These are phyloP conservation scores for Neurospora sp. DNA, from an alignment of 495 filamentous ascomycete species.

Conservation along the genomic window DNA sequence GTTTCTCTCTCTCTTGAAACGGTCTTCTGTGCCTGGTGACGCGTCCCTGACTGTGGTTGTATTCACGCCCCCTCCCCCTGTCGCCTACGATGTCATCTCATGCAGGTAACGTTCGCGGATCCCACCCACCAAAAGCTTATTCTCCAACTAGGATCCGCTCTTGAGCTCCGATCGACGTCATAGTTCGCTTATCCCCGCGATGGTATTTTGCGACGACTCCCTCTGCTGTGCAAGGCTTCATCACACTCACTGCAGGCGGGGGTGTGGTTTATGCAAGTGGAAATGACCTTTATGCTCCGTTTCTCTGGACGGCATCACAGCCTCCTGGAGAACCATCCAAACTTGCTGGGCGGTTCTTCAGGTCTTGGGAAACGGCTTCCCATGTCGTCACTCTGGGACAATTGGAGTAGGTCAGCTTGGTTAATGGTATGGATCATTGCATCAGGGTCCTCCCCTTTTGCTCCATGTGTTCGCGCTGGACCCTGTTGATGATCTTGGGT, in stretches of 20 bases:
- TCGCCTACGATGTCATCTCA: slow-evolving; percentile 8
- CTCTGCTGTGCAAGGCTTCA: neutral
- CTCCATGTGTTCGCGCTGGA: neutral
- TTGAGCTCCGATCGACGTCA: slow-evolving; percentile 13
- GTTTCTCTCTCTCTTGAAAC: neutral
- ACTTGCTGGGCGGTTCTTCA: neutral
- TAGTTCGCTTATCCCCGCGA: neutral
- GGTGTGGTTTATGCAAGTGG: neutral
- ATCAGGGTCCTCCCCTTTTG: neutral
- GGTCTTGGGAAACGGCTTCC: neutral
- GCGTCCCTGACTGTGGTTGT: neutral
- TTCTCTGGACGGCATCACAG: neutral
- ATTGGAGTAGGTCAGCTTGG: neutral
- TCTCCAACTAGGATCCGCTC: neutral
- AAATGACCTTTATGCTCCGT: neutral
- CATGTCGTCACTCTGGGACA: neutral
- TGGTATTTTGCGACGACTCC: neutral
- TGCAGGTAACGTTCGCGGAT: neutral
- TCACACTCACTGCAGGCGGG: neutral
- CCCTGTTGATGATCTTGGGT: neutral
- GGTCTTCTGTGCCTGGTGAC: neutral
- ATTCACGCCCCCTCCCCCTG: slow-evolving; percentile 2
- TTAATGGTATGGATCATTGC: neutral
- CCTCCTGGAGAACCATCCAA: neutral
- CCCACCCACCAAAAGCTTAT: slow-evolving; percentile 10